A percentile compares a stretch with the other conserved stretches of the same genome.
Evolutionary conservation across 1,284 basidiomycete genomes (phyloP).

Genomic region (Omphalotus olearius): DNA sequence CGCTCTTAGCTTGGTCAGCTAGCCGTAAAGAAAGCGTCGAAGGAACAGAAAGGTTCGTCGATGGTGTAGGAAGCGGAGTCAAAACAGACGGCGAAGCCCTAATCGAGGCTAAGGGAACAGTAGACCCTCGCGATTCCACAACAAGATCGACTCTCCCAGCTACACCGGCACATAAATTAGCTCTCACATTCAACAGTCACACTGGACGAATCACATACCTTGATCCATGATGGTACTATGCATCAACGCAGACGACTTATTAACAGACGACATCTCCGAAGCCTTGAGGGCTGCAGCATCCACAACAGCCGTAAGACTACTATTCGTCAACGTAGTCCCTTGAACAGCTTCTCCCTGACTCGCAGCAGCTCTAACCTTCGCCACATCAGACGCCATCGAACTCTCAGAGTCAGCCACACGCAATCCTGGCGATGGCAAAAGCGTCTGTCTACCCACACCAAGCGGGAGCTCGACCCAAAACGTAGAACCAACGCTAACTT

Average conservation of each 20-base stretch:
- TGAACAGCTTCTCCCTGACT: background rate
- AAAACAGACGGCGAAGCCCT: slow-evolving; percentile 6
- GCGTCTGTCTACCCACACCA: slow-evolving; percentile 28
- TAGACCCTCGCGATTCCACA: slow-evolving; percentile 7
- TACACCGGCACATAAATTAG: background rate
- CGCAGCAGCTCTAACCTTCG: slow-evolving; percentile 11
- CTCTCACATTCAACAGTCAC: background rate
- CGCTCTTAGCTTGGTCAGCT: too few relatives aligned
- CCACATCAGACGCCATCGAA: slow-evolving; percentile 11
- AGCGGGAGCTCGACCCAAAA: slow-evolving; percentile 79
- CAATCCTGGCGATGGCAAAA: slow-evolving; percentile 8
- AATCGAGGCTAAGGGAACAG: background rate
- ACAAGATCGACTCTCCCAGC: slow-evolving; percentile 11
- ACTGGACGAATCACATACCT: slow-evolving; percentile 1
- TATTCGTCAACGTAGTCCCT: background rate
- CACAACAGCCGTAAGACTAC: slow-evolving; percentile 6
- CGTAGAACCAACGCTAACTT: slow-evolving; percentile 59
- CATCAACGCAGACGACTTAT: slow-evolving; percentile 5
- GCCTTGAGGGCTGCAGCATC: slow-evolving; percentile 13
- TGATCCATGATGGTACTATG: slow-evolving; percentile 14
- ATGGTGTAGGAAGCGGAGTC: slow-evolving; percentile 7
- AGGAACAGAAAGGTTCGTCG: background rate
- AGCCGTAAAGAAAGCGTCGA: background rate
- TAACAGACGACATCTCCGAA: slow-evolving; percentile 11
- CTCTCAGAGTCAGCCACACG: slow-evolving; percentile 1